Evolutionary conservation across 768 basidiomycete genomes (phyloP).

Genomic region (Peribolospora kevripleyi): DNA sequence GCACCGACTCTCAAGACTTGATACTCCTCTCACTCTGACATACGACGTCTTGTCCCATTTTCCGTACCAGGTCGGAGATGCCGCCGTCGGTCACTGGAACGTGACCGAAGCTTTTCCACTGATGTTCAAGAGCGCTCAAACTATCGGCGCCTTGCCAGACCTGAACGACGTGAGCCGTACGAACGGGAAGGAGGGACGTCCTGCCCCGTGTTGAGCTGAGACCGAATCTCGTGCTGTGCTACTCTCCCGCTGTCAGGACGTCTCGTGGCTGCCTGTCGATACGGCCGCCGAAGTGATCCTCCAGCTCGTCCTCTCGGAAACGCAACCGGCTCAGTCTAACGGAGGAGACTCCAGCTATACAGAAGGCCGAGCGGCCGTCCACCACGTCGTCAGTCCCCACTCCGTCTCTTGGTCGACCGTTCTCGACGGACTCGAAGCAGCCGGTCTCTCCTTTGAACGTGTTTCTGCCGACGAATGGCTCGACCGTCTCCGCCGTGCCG

Average conservation of each 20-base stretch:
- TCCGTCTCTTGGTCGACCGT: slow-evolving; percentile 22
- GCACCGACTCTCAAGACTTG: no score
- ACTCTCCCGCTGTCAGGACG: slow-evolving; percentile 14
- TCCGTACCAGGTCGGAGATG: no score
- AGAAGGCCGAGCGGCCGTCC: slow-evolving; percentile 14
- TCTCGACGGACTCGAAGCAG: slow-evolving; percentile 21
- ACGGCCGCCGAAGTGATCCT: slow-evolving; percentile 27
- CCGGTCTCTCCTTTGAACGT: slow-evolving; percentile 24
- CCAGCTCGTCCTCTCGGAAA: slow-evolving; percentile 21
- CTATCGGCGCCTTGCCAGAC: slow-evolving; percentile 16
- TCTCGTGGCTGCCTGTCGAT: slow-evolving; percentile 34
- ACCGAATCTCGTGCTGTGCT: not conserved
- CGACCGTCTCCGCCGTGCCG: slow-evolving; percentile 18
- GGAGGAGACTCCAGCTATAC: not conserved
- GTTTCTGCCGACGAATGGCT: slow-evolving; percentile 23
- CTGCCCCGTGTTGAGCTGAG: slow-evolving; percentile 1
- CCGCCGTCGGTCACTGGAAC: slow-evolving; percentile 28
- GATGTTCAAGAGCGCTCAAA: slow-evolving; percentile 27
- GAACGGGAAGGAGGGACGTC: slow-evolving; percentile 7
- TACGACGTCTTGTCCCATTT: no score
- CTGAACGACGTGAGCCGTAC: slow-evolving; percentile 19
- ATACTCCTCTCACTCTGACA: no score
- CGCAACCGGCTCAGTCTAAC: slow-evolving; percentile 1
- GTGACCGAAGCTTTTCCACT: slow-evolving; percentile 28
- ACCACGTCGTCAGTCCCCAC: slow-evolving; percentile 24